Percentiles rank a stretch among this genome's conserved stretches.
Conservation (phyloP, 2,329 filamentous ascomycete species). For the Penicillium janthinellum region DNA sequence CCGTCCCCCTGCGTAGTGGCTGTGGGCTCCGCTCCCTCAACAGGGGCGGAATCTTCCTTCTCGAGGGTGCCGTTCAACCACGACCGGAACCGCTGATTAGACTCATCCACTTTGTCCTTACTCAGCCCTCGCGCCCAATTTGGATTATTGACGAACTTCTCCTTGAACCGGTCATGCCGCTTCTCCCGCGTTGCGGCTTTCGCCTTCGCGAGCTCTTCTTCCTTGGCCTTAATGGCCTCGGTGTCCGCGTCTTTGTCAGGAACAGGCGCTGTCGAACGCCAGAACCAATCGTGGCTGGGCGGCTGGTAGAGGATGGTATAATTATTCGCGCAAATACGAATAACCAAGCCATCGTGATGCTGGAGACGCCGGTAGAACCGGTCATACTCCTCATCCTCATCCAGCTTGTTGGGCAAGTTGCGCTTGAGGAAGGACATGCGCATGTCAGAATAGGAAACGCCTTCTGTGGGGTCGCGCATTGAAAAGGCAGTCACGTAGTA, state of each 20-base stretch:
- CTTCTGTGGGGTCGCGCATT: conserved; percentile 84
- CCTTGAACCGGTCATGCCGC: conserved; percentile 51
- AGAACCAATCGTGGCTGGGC: conserved; percentile 71
- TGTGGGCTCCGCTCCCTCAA: conserved; percentile 10
- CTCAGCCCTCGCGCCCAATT: conserved; percentile 53
- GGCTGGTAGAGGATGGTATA: conserved; percentile 79
- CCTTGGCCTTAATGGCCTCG: conserved; percentile 29
- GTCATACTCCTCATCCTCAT: conserved; percentile 63
- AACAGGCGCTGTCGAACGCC: conserved; percentile 43
- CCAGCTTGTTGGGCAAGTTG: conserved; percentile 66
- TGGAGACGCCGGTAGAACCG: conserved; percentile 57
- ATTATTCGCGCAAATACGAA: conserved; percentile 75
- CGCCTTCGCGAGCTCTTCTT: conserved; percentile 40
- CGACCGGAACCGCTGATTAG: conserved; percentile 50
- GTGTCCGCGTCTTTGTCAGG: conserved; percentile 21
- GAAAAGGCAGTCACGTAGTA: conserved; percentile 95
- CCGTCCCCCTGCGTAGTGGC: conserved; percentile 13
- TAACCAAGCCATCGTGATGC: conserved; percentile 67
- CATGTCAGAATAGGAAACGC: conserved; percentile 65
- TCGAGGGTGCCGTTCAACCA: conserved; percentile 45
- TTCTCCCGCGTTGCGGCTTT: conserved; percentile 42
- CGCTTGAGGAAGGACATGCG: conserved; percentile 70
- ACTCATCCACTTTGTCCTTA: conserved; percentile 53
- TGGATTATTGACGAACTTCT: conserved; percentile 57
- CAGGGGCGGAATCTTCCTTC: conserved; percentile 22